A percentile compares a stretch with the other conserved stretches of the same genome.
These are phyloP conservation scores for Pisolithus orientalis DNA, from an alignment of 768 basidiomycete genomes.

Conservation along the genomic window DNA sequence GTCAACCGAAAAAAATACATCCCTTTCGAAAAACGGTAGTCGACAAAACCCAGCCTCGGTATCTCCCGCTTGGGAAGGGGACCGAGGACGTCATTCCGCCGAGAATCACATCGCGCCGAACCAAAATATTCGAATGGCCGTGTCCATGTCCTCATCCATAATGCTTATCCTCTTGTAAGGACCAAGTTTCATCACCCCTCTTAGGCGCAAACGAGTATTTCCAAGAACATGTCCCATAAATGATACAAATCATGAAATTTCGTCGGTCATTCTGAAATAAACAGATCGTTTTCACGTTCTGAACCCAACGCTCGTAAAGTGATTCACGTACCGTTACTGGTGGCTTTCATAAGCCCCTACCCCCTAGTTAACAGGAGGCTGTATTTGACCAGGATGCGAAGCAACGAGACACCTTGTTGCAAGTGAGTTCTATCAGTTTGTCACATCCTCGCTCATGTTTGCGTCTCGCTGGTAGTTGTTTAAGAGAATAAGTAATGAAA, in stretches of 20 bases:
- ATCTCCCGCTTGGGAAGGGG: too few relatives aligned
- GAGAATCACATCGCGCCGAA: too few relatives aligned
- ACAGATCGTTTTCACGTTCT: not conserved
- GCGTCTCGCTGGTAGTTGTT: not conserved
- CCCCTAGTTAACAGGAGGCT: not conserved
- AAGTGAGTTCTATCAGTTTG: constrained; percentile 1
- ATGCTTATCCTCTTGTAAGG: not conserved
- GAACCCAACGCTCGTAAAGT: not conserved
- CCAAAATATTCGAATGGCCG: too few relatives aligned
- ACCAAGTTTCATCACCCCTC: not conserved
- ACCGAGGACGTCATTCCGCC: too few relatives aligned
- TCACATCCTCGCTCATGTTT: not conserved
- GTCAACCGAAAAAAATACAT: too few relatives aligned
- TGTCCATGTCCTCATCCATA: too few relatives aligned
- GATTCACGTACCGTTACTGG: not conserved
- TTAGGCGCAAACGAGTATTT: constrained; percentile 9
- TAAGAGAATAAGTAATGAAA: too few relatives aligned
- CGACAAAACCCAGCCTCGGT: too few relatives aligned
- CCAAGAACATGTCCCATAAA: constrained; percentile 18
- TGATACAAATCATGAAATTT: constrained; percentile 19
- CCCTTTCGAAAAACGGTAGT: too few relatives aligned
- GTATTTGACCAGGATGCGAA: not conserved
- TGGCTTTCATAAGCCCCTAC: not conserved
- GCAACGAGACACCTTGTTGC: not conserved
- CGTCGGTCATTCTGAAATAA: not conserved